Percentiles rank a stretch among this genome's conserved stretches.
phyloP scores from a whole-genome alignment of 2,329 filamentous ascomycete genomes.

The Cercospora sp. region DNA sequence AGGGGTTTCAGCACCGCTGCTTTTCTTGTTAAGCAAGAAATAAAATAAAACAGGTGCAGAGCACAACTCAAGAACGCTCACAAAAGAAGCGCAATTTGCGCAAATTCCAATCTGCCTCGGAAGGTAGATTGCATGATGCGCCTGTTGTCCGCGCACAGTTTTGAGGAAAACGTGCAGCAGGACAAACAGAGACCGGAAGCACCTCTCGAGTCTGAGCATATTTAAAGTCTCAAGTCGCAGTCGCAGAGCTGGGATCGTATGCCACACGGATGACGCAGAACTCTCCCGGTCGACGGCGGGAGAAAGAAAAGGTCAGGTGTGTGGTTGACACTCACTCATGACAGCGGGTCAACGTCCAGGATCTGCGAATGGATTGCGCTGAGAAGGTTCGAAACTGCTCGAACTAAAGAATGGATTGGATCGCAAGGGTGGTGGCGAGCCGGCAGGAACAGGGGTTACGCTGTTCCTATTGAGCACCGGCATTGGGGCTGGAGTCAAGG shows the following conservation, averaged over 20 bases:
- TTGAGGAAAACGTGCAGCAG: conserved; percentile 18
- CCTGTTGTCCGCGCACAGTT: conserved; percentile 37
- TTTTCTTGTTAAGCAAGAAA: neutral
- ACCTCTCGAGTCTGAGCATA: conserved; percentile 38
- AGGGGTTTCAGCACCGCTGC: conserved; percentile 31
- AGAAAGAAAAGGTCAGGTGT: conserved; percentile 49
- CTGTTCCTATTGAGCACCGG: conserved; percentile 43
- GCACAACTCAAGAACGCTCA: conserved; percentile 41
- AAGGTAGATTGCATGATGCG: conserved; percentile 44
- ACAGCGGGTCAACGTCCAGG: conserved; percentile 43
- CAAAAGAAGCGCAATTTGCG: conserved; percentile 40
- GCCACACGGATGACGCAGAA: conserved; percentile 45
- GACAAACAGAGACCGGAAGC: conserved; percentile 26
- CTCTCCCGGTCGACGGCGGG: conserved; percentile 38
- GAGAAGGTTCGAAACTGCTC: conserved; percentile 33
- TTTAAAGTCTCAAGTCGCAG: conserved; percentile 40
- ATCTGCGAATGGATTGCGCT: conserved; percentile 45
- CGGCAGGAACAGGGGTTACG: conserved; percentile 38
- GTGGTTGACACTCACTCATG: conserved; percentile 40
- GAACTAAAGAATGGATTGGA: conserved; percentile 34
- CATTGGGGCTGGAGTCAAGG: conserved; percentile 47
- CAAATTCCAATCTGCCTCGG: conserved; percentile 33
- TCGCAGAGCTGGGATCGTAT: conserved; percentile 29
- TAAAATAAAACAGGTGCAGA: conserved; percentile 34
- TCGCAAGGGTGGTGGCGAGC: conserved; percentile 38